Evolutionary conservation across 1,139 yeast species (phyloP), one percentile per base, ranked within the genome.

Genomic region (Yamadazyma epiphylla): DNA sequence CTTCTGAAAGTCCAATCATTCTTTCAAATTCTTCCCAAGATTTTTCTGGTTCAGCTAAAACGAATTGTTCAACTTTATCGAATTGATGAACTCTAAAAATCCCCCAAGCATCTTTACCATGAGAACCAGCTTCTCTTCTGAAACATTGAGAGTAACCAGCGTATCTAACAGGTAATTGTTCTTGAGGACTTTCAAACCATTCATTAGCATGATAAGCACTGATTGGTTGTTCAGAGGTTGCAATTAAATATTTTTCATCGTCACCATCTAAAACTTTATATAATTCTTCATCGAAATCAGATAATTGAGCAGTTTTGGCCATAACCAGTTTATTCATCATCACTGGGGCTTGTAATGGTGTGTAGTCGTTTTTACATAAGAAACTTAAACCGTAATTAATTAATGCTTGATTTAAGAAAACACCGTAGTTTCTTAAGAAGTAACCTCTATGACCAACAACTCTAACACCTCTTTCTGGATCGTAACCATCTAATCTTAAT

Each of bases 101-200:
- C 65, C 99, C 98, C 98, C 99, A 94, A 27, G 99, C 98, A 56
- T 91, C 99, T 64, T 91, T 91, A 62, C 99, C 99, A 55, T 91
- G 97, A 42, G 96, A 82, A 46, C 99, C 99, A 38, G 99, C 98
- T 70, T 91, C 99, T 68, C 98, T 86, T 66, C 99, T 84, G 80
- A 91, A 91, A 78, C 98, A 91, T 31, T 96, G 84, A 19, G 97
- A 88, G 70, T 82, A 91, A 49, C 99, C 99, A 31, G 96, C 99
- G 55, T 91, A 91, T 64, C 86, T 80, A 44, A 87, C 77, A 40
- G 99, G 99, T 51, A 91, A 74, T 70, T 91, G 98, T 64, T 89
- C 97, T 41, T 82, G 80, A 38, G 99, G 98, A 49, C 86, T 81
- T 65, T 94, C 98, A 53, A 91, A 94, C 99, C 98, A 94, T 68